phyloP scores from a whole-genome alignment of 2,329 filamentous ascomycete species.

The Tolypocladium tundrense region DNA sequence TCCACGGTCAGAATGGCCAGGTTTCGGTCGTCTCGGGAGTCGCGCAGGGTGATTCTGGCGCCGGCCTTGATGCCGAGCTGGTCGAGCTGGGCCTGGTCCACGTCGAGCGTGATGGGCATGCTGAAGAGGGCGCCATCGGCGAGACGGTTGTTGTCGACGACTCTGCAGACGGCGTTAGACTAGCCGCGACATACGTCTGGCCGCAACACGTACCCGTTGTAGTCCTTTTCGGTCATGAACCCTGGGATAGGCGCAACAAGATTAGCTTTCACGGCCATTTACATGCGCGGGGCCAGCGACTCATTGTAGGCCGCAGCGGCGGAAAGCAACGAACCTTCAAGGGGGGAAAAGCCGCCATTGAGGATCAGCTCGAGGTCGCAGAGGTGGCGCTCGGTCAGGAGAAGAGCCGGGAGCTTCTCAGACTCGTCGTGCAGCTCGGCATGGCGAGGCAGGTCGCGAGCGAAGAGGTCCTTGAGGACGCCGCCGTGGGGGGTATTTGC shows the following conservation, averaged over 20 bases:
- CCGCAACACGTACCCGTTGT: constrained; percentile 64
- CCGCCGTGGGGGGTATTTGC: constrained; percentile 75
- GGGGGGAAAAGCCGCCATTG: constrained; percentile 93
- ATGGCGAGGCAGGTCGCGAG: constrained; percentile 78
- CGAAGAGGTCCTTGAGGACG: constrained; percentile 94
- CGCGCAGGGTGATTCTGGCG: constrained; percentile 75
- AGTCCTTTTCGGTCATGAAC: constrained; percentile 96
- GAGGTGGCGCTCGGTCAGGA: constrained; percentile 85
- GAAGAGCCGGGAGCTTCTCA: constrained; percentile 73
- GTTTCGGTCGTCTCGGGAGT: constrained; percentile 93
- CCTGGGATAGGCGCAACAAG: constrained; percentile 37
- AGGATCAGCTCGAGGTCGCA: constrained; percentile 97
- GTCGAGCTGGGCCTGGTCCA: constrained; percentile 65
- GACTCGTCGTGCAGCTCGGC: constrained; percentile 73
- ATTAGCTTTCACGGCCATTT: neutral
- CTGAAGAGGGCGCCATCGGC: constrained; percentile 83
- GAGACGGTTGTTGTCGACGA: constrained; percentile 81
- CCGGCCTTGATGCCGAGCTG: constrained; percentile 68
- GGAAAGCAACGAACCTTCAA: constrained; percentile 89
- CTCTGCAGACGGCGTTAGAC: constrained; percentile 37
- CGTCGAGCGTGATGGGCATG: constrained; percentile 93
- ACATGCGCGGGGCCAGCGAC: neutral
- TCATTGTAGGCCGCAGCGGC: neutral
- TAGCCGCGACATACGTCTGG: neutral
- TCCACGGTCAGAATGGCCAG: constrained; percentile 92